Evolutionary conservation across 345 rosid species (phyloP).

Genomic region (Ceriops zippeliana): DNA sequence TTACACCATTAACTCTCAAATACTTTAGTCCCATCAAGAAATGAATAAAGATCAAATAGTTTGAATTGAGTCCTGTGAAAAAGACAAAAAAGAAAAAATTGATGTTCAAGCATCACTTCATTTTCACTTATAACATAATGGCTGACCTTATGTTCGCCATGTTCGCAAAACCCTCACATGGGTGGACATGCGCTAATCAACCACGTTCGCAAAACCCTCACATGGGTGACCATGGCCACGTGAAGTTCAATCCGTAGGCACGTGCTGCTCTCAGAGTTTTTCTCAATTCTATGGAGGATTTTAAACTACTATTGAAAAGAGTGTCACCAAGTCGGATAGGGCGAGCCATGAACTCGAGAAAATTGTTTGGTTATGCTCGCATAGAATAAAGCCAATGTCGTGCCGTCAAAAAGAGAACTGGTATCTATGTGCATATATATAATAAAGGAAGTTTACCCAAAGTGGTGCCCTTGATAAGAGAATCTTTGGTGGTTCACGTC

Average conservation of each 20-base stretch:
- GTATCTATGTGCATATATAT: background rate
- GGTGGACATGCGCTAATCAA: background rate
- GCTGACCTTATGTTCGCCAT: background rate
- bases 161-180: slow-evolving; percentile 30
- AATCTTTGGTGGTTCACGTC: slow-evolving; percentile 47
- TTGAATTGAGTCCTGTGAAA: no score
- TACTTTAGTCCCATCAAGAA: no score
- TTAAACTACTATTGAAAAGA: slow-evolving; percentile 5
- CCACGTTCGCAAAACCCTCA: slow-evolving; percentile 12
- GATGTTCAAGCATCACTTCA: no score
- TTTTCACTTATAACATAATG: no score
- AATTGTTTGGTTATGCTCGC: background rate
- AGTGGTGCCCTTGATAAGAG: slow-evolving; percentile 9
- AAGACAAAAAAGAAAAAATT: no score
- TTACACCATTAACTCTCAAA: no score
- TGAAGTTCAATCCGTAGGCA: slow-evolving; percentile 37
- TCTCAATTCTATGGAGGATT: background rate
- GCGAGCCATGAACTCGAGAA: background rate
- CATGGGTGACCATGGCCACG: slow-evolving; percentile 43
- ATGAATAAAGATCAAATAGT: no score
- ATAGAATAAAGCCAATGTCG: background rate
- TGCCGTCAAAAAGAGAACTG: slow-evolving; percentile 3
- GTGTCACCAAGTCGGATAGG: background rate
- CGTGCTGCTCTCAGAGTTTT: slow-evolving; percentile 36
- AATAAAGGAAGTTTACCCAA: background rate